Evolutionary conservation across 1,139 yeast species (phyloP), one percentile per base, ranked within the genome.

Genomic region (Zygosaccharomyces sapae): DNA sequence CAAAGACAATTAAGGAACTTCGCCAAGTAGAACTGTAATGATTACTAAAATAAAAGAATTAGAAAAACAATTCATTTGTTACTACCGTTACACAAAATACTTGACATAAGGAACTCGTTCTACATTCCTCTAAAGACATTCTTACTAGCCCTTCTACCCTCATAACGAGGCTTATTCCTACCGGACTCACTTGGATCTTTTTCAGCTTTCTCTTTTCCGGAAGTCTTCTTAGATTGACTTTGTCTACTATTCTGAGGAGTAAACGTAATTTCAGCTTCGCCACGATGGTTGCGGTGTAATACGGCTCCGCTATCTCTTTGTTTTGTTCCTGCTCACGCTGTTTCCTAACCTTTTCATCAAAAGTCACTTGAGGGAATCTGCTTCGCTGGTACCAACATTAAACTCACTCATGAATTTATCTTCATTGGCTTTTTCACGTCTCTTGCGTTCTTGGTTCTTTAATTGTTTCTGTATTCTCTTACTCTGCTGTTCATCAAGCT

Each of bases 111-210:
- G 34, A 13, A 12, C 18, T 31, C 34, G 9, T 22, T 24, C 68
- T 78, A 86, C 89, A 86, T 81, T 46, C 95, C 94, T 58, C 96
- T 79, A 72, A 88, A 86, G 37, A 79, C 84, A 65, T 87, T 88
- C 61, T 81, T 86, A 54, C 94, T 82, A n/a, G 96, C 97, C 73
- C 97, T 81, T 68, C 96, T 80, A 39, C 94, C 95, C 43, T 83
- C 86, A 59, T 74, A 83, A 53, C 89, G 76, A 67, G 86, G 96
- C 59, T 76, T 82, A 30, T 82, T 76, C 70, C 94, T 79, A 38
- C 96, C 96, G 47, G 73, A 76, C 40, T 63, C 63, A 49, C 73
- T 72, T 44, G 68, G 70, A 8, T 70, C 76, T 25, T 44, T 48
- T 31, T 46, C 54, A 45, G 71, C 71, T 49, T 57, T 59, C 48